Percentiles rank a stretch among this genome's conserved stretches.
Evolutionary conservation across 371 early-diverging fungal species (phyloP).

Genomic region (Dinochytrium kinnereticum): DNA sequence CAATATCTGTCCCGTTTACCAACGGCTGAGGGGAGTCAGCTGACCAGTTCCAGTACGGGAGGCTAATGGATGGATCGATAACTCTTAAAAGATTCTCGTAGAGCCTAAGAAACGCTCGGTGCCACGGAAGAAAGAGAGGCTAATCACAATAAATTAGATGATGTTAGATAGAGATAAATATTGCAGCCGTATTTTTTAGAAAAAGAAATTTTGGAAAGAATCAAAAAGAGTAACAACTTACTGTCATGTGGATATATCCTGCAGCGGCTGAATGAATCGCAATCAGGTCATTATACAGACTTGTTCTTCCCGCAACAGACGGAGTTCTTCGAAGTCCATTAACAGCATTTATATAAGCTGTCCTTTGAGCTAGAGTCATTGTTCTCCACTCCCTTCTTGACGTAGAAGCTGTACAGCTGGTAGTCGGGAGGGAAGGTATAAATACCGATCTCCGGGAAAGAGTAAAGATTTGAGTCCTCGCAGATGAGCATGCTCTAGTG

Average conservation of each 20-base stretch:
- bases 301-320: slow-evolving; percentile 28
- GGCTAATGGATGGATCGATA: slow-evolving; percentile 46
- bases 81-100: slow-evolving; percentile 44
- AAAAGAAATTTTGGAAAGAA: too few species aligned
- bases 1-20: background rate
- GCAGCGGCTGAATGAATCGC: slow-evolving; percentile 30
- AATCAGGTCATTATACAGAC: slow-evolving; percentile 31
- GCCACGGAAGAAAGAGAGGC: slow-evolving; percentile 54
- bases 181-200: too few species aligned
- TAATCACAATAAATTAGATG: too few species aligned
- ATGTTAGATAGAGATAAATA: too few species aligned
- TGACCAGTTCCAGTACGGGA: slow-evolving; percentile 67
- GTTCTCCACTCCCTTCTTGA: background rate
- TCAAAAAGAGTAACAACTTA: slow-evolving; percentile 14
- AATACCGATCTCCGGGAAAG: background rate
- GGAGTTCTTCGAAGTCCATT: slow-evolving; percentile 17
- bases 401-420: background rate
- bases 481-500: background rate
- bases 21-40: slow-evolving; percentile 27
- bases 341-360: slow-evolving; percentile 35
- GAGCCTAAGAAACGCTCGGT: slow-evolving; percentile 42
- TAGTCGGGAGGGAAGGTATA: background rate
- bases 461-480: background rate
- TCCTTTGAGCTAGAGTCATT: background rate
- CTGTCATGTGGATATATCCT: slow-evolving; percentile 28